These are phyloP conservation scores for Alternaria angustiovoidea DNA, from an alignment of 2,329 filamentous ascomycete species.

Conservation along the genomic window DNA sequence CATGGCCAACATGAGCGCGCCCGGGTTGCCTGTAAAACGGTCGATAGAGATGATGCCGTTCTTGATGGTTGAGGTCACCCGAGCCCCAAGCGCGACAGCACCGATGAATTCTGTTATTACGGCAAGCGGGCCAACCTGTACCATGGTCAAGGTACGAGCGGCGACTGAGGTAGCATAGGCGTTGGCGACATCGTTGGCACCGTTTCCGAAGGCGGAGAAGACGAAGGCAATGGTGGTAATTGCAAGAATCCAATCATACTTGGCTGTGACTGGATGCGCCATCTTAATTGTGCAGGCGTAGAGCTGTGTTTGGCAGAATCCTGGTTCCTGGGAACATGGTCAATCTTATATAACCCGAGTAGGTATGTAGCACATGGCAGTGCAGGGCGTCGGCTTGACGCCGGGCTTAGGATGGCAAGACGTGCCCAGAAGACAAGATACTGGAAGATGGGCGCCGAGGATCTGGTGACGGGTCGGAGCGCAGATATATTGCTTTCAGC, in stretches of 20 bases:
- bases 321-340: not conserved
- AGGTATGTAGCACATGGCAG: not conserved
- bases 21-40: conserved; percentile 59
- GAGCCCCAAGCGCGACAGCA: conserved; percentile 61
- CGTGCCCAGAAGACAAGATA: conserved; percentile 3
- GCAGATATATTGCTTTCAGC: not conserved
- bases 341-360: conserved; percentile 7
- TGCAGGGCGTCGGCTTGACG: not conserved
- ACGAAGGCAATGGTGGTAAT: conserved; percentile 51
- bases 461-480: not conserved
- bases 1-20: conserved; percentile 67
- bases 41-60: conserved; percentile 64
- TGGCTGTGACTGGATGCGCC: conserved; percentile 32
- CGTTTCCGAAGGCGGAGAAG: conserved; percentile 49
- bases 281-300: conserved; percentile 17
- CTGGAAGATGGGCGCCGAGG: not conserved
- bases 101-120: conserved; percentile 61
- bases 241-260: conserved; percentile 54
- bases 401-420: conserved; percentile 1
- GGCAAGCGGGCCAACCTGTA: conserved; percentile 60
- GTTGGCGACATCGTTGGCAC: conserved; percentile 64
- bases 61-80: conserved; percentile 68
- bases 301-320: not conserved
- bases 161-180: conserved; percentile 61
- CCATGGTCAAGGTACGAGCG: conserved; percentile 61